A percentile compares a stretch with the other conserved stretches of the same genome.
These are phyloP conservation scores for Torulaspora delbrueckii DNA, from an alignment of 805 yeast genomes.

Conservation along the genomic window DNA sequence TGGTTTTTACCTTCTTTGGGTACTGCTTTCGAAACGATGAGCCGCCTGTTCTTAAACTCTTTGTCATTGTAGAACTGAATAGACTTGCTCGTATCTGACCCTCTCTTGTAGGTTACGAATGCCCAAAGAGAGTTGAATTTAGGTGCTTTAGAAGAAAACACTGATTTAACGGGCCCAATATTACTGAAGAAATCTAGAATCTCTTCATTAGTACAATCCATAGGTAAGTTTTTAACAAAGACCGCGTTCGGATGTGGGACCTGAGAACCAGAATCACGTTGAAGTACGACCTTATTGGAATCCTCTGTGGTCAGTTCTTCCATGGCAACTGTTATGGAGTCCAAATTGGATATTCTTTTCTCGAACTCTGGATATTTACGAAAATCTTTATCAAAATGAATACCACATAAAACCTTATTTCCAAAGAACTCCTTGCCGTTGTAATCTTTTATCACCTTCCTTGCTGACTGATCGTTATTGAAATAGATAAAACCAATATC, in stretches of 20 bases:
- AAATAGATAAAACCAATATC: constrained; percentile 41
- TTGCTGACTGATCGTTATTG: constrained; percentile 34
- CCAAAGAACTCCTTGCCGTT: constrained; percentile 34
- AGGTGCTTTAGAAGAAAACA: constrained; percentile 30
- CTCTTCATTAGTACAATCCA: constrained; percentile 28
- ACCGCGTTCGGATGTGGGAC: constrained; percentile 33
- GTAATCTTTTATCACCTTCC: constrained; percentile 31
- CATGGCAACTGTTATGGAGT: constrained; percentile 26
- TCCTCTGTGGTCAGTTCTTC: constrained; percentile 15
- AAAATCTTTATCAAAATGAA: constrained; percentile 39
- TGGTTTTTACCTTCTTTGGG: constrained; percentile 10
- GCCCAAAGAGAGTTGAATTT: constrained; percentile 34
- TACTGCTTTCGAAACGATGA: constrained; percentile 26
- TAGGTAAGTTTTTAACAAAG: constrained; percentile 35
- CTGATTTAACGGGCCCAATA: constrained; percentile 36
- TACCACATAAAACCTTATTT: constrained; percentile 35
- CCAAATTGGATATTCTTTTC: constrained; percentile 24
- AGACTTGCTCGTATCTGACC: constrained; percentile 35
- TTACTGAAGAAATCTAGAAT: constrained; percentile 29
- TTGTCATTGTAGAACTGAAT: constrained; percentile 34
- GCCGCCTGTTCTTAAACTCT: constrained; percentile 25
- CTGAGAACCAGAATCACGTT: constrained; percentile 5
- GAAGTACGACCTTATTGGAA: constrained; percentile 2
- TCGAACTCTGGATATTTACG: constrained; percentile 34
- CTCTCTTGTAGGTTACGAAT: constrained; percentile 41